phyloP scores from a whole-genome alignment of 805 yeast species.

The Saitoella complicata region DNA sequence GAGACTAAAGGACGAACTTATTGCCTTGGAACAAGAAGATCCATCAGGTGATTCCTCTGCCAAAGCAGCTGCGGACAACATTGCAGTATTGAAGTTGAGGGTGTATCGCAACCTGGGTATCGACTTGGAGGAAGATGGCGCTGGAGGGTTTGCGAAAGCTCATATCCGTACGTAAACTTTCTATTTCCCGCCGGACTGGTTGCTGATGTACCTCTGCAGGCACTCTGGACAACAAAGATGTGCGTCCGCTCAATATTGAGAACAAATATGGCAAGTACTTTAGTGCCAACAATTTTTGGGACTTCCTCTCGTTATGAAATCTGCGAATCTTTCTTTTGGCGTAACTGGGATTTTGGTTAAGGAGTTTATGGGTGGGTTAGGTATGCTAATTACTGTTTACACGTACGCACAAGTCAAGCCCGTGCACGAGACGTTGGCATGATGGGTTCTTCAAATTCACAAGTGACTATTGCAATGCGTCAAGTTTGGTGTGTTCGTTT shows the following conservation, averaged over 20 bases:
- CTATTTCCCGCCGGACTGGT: too few species aligned
- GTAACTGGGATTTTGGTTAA: too few species aligned
- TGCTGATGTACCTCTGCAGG: too few species aligned
- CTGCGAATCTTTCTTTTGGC: too few species aligned
- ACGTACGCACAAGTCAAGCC: too few species aligned
- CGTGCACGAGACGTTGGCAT: too few species aligned
- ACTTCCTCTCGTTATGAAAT: slow-evolving; percentile 14
- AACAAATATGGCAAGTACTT: slow-evolving; percentile 48
- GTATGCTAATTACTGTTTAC: too few species aligned
- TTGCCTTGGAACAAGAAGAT: slow-evolving; percentile 9
- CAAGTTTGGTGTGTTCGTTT: too few species aligned
- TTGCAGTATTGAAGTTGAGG: slow-evolving; percentile 5
- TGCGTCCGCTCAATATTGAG: slow-evolving; percentile 14
- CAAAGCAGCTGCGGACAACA: too few species aligned
- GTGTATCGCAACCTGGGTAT: slow-evolving; percentile 12
- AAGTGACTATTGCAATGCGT: too few species aligned
- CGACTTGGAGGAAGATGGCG: slow-evolving; percentile 8
- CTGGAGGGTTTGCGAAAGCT: slow-evolving; percentile 8
- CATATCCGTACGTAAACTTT: slow-evolving; percentile 8
- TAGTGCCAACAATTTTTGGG: slow-evolving; percentile 66
- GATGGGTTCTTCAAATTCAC: too few species aligned
- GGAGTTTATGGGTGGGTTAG: too few species aligned
- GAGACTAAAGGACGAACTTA: slow-evolving; percentile 9
- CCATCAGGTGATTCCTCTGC: not conserved
- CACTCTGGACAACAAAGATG: slow-evolving; percentile 6